Base-by-base conservation (phyloP, 495 filamentous ascomycete genomes). In the Extremus antarcticus region DNA sequence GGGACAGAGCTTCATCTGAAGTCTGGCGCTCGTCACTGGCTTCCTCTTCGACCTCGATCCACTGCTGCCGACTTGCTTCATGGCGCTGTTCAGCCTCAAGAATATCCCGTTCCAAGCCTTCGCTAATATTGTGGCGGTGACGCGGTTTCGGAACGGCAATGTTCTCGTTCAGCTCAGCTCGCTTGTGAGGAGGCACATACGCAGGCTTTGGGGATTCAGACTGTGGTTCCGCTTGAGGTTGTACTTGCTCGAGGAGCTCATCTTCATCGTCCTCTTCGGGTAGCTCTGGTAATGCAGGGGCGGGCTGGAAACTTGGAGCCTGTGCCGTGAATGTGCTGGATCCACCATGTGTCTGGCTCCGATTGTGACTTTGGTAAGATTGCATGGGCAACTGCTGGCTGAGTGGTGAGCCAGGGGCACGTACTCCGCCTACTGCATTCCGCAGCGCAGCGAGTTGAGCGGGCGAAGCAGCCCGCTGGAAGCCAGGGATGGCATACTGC, bases 11-110 rank as follows among this genome's bases (percentile, higher is more conserved):
- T 25, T 49, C 50, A 16, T 51, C 53, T 35, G 13, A 4, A 35
- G 29, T 35, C 4, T 4, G 29, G 7, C 7, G 29, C 13, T 35
- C 29, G 29, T 35, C 29, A 13, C 29, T 35, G 4, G 29, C 29
- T 35, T 13, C 29, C 4, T 35, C 13, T 22, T 32, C n/a, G 1
- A 47, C 51, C 19, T 46, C 57, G 3, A 59, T 51, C 45, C 46
- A 51, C 15, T 61, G 41, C 2, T 39, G 41, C 19, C 25, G 21
- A 29, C 46, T 21, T 15, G 21, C 50, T 45, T 61, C 49, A 22
- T 90, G 65, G 54, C 90, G 86, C 61, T 92, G 88, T 54, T 94
- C 85, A n/a, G 81, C 80, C 64, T 88, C 83, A 48, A 94, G 86
- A 43, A 94, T 80, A 58, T 94, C 89, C 63, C 84, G 82, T 67